These are phyloP conservation scores for Fusarium mangiferae DNA, from an alignment of 2,329 filamentous ascomycete species.

Conservation along the genomic window DNA sequence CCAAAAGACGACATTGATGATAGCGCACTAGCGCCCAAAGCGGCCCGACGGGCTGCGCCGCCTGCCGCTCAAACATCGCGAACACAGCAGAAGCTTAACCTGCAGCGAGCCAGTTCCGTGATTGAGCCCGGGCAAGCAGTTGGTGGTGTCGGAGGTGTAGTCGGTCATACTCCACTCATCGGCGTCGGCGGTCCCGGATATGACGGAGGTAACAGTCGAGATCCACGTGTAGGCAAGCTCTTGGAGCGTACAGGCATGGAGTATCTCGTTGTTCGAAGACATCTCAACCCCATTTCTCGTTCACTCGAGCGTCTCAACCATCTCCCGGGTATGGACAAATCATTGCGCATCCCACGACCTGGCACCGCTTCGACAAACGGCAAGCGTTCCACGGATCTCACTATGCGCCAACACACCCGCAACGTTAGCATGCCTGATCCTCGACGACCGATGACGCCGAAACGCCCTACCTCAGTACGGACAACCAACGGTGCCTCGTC, in stretches of 20 bases:
- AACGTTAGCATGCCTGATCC: slow-evolving; percentile 53
- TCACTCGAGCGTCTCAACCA: slow-evolving; percentile 61
- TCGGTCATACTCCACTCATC: slow-evolving; percentile 59
- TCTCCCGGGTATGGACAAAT: slow-evolving; percentile 63
- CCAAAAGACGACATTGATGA: slow-evolving; percentile 50
- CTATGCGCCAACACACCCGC: slow-evolving; percentile 52
- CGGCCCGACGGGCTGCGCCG: slow-evolving; percentile 52
- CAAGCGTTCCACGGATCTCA: slow-evolving; percentile 46
- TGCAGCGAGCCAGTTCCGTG: slow-evolving; percentile 77
- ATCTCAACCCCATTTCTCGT: slow-evolving; percentile 75
- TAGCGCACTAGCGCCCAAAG: slow-evolving; percentile 60
- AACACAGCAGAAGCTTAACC: slow-evolving; percentile 79
- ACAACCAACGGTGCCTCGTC: slow-evolving; percentile 53
- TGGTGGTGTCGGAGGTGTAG: slow-evolving; percentile 50
- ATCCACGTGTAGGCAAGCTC: slow-evolving; percentile 71
- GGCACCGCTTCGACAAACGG: slow-evolving; percentile 52
- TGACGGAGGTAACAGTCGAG: slow-evolving; percentile 61
- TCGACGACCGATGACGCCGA: slow-evolving; percentile 46
- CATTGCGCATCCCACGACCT: slow-evolving; percentile 58
- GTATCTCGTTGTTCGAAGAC: slow-evolving; percentile 77
- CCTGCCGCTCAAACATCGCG: slow-evolving; percentile 68
- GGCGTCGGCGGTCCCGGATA: slow-evolving; percentile 66
- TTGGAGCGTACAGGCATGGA: slow-evolving; percentile 77
- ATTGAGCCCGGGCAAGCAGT: slow-evolving; percentile 70
- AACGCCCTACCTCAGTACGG: slow-evolving; percentile 51